A percentile compares a stretch with the other conserved stretches of the same genome.
These are phyloP conservation scores for Fusarium tricinctum DNA, from an alignment of 2,329 filamentous ascomycete genomes.

Conservation along the genomic window DNA sequence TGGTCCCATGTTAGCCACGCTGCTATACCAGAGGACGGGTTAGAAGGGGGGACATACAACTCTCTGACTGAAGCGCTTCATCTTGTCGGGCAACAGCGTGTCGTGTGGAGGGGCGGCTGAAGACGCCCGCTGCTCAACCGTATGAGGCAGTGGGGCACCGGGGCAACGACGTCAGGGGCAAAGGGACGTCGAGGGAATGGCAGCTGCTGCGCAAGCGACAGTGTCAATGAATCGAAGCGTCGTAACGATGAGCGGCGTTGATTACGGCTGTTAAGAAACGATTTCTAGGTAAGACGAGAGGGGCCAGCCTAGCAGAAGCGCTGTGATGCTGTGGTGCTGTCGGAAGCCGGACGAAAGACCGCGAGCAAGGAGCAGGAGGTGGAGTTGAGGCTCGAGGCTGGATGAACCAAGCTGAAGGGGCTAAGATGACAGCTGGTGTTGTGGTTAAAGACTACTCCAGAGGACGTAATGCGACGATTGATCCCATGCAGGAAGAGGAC, in stretches of 20 bases:
- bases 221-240: slow-evolving; percentile 33
- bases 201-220: slow-evolving; percentile 37
- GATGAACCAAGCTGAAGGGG: slow-evolving; percentile 34
- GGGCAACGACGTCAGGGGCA: slow-evolving; percentile 53
- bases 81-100: slow-evolving; percentile 66
- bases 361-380: slow-evolving; percentile 32
- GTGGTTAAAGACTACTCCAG: slow-evolving; percentile 29
- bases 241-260: slow-evolving; percentile 33
- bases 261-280: slow-evolving; percentile 36
- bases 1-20: slow-evolving; percentile 27
- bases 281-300: slow-evolving; percentile 34
- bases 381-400: slow-evolving; percentile 23
- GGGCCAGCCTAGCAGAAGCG: slow-evolving; percentile 44
- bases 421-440: slow-evolving; percentile 29
- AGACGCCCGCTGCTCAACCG: slow-evolving; percentile 48
- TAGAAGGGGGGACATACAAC: slow-evolving; percentile 76
- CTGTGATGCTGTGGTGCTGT: slow-evolving; percentile 32
- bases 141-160: slow-evolving; percentile 50
- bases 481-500: slow-evolving; percentile 42
- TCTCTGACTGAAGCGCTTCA: slow-evolving; percentile 98
- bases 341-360: slow-evolving; percentile 38
- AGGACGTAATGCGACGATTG: slow-evolving; percentile 38
- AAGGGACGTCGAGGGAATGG: slow-evolving; percentile 42
- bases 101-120: slow-evolving; percentile 47
- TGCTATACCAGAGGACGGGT: background rate